A percentile compares a stretch with the other conserved stretches of the same genome.
Conservation (phyloP, 1,284 basidiomycete species). For the Pseudozyma hubeiensis region DNA sequence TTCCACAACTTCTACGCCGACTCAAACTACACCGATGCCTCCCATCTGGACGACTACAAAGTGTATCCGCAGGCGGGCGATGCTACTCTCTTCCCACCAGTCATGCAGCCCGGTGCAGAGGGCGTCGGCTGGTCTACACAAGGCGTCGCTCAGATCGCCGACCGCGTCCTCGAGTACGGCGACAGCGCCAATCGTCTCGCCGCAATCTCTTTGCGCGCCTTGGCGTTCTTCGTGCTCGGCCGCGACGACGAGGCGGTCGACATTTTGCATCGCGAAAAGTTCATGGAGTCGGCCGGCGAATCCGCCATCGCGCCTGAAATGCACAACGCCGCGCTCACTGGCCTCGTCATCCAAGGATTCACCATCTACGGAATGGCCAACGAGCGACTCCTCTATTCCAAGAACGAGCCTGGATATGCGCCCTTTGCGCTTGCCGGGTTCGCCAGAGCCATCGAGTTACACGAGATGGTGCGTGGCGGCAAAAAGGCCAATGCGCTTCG, state of each 20-base stretch:
- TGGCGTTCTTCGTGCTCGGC: constrained; percentile 60
- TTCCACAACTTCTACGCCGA: constrained; percentile 42
- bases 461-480: constrained; percentile 62
- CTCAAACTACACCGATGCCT: constrained; percentile 52
- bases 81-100: constrained; percentile 54
- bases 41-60: constrained; percentile 51
- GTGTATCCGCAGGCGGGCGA: constrained; percentile 27
- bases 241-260: constrained; percentile 60
- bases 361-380: constrained; percentile 64
- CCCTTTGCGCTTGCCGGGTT: constrained; percentile 61
- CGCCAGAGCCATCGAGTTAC: constrained; percentile 61
- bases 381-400: constrained; percentile 53
- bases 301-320: constrained; percentile 28
- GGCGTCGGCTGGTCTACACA: constrained; percentile 57
- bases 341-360: constrained; percentile 57
- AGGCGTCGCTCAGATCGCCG: constrained; percentile 34
- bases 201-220: constrained; percentile 49
- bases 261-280: constrained; percentile 56
- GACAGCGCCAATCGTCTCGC: constrained; percentile 28
- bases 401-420: constrained; percentile 48
- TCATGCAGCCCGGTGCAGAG: constrained; percentile 31
- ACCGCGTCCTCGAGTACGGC: constrained; percentile 47
- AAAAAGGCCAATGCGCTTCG: constrained; percentile 58
- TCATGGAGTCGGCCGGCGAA: constrained; percentile 52
- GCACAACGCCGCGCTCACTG: constrained; percentile 43